Base-by-base conservation (phyloP, 2,329 filamentous ascomycete species). In the Ophiostoma montium region DNA sequence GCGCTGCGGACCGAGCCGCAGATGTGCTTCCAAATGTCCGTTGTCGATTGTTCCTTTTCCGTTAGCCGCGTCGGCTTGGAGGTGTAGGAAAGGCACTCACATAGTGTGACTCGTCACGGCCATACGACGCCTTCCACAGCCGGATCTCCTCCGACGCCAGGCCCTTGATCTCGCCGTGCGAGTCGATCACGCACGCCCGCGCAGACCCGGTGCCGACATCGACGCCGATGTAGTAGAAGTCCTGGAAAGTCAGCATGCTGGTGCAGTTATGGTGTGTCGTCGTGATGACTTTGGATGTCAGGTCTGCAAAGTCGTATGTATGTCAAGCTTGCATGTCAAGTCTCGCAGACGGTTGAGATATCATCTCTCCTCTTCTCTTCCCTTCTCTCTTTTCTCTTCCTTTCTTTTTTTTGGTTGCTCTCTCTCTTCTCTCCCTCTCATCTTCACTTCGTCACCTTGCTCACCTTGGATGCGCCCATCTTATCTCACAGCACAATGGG, bases 121-220 rank as follows among this genome's bases (percentile, higher is more conserved):
- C 82, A 31, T 75, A 76, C 62, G 86, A 72, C 12, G 84, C 83
- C 65, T 88, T 81, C 84, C 84, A 89, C 45, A 88, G 71, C 60
- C 82, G 81, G 66, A 89, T 89, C 57, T 85, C 75, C 62, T 88
- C 77, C 3, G 82, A 78, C 19, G 83, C 81, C 56, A 88, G 64
- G 13, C 75, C 78, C 61, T 81, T 80, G 67, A 98, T 96, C 61
- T 95, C 87, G 48, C 92, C 92, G 36, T 84, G 81, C 54, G 81
- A 76, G 63, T 96, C 86, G 66, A 98, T 95, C 62, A 98, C 87
- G 67, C 92, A 96, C 49, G 92, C 92, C 62, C 92, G 80, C 35
- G 90, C 92, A 63, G 87, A 95, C 50, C 92, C 92, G 18, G 92
- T 98, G 47, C 92, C 92, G 46, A 98, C 90, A 68, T 98, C 92